Evolutionary conservation across 192 early-diverging fungal genomes (phyloP).

Genomic region (Backusella circina): DNA sequence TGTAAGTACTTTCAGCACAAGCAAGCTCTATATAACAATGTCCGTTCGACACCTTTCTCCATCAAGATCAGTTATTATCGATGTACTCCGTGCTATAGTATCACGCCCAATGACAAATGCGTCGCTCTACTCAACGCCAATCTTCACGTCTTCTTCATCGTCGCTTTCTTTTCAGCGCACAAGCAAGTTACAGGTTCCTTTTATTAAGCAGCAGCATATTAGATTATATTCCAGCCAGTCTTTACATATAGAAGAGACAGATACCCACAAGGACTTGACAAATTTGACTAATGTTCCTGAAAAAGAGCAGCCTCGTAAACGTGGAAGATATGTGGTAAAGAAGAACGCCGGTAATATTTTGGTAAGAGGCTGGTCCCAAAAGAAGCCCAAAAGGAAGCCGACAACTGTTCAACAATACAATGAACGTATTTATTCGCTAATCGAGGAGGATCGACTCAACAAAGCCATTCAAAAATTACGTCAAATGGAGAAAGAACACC

Average conservation of each 20-base stretch:
- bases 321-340: neutral
- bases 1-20: neutral
- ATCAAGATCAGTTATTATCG: constrained; percentile 12
- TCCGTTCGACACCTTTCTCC: neutral
- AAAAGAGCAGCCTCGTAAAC: neutral
- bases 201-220: neutral
- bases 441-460: constrained; percentile 5
- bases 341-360: neutral
- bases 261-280: neutral
- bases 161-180: neutral
- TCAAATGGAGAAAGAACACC: constrained; percentile 6
- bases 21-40: neutral
- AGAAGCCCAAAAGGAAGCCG: neutral
- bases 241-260: neutral
- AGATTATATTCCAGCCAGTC: neutral
- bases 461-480: constrained; percentile 22
- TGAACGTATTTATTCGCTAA: neutral
- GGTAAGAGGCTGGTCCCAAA: neutral
- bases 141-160: neutral
- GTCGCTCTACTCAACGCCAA: neutral
- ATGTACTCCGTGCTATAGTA: constrained; percentile 21
- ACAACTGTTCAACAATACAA: constrained; percentile 12
- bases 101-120: constrained; percentile 9
- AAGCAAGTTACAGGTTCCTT: neutral
- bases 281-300: neutral